phyloP scores from a whole-genome alignment of 495 filamentous ascomycete genomes.

The Talaromyces stipitatus region DNA sequence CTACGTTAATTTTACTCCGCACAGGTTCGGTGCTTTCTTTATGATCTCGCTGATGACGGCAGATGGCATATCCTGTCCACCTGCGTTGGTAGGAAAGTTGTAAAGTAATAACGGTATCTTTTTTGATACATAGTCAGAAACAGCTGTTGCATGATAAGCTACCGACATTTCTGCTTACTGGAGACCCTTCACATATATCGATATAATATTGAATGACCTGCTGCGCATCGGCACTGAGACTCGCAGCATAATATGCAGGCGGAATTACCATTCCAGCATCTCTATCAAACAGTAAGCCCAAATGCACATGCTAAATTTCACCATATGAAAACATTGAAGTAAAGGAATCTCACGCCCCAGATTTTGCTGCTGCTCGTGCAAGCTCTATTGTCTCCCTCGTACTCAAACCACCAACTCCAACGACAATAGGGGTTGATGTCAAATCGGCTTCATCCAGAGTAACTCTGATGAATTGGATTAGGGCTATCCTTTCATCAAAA shows the following conservation, averaged over 20 bases:
- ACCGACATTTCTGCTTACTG: slow-evolving; percentile 4
- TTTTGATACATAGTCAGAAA: neutral
- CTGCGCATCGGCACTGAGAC: slow-evolving; percentile 10
- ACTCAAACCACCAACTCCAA: slow-evolving; percentile 14
- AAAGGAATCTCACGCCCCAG: slow-evolving; percentile 11
- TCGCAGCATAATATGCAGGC: slow-evolving; percentile 17
- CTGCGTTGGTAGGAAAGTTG: slow-evolving; percentile 17
- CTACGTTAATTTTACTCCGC: slow-evolving; percentile 16
- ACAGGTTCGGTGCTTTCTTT: slow-evolving; percentile 11
- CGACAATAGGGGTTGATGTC: slow-evolving; percentile 13
- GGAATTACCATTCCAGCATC: slow-evolving; percentile 19
- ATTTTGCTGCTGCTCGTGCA: slow-evolving; percentile 10
- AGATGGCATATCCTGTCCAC: slow-evolving; percentile 17
- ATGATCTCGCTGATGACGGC: slow-evolving; percentile 13
- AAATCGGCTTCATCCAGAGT: slow-evolving; percentile 14
- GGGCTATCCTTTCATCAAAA: slow-evolving; percentile 12
- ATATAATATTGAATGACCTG: slow-evolving; percentile 16
- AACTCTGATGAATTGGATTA: slow-evolving; percentile 14
- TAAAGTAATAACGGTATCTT: slow-evolving; percentile 16
- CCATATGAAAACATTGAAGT: neutral
- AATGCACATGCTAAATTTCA: neutral
- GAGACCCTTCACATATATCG: slow-evolving; percentile 16
- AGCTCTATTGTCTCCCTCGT: slow-evolving; percentile 15
- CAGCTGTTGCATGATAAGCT: neutral
- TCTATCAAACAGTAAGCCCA: slow-evolving; percentile 1